Evolutionary conservation across 257 asterid genomes (phyloP).

Genomic region (Dorcoceras hygrometricum): DNA sequence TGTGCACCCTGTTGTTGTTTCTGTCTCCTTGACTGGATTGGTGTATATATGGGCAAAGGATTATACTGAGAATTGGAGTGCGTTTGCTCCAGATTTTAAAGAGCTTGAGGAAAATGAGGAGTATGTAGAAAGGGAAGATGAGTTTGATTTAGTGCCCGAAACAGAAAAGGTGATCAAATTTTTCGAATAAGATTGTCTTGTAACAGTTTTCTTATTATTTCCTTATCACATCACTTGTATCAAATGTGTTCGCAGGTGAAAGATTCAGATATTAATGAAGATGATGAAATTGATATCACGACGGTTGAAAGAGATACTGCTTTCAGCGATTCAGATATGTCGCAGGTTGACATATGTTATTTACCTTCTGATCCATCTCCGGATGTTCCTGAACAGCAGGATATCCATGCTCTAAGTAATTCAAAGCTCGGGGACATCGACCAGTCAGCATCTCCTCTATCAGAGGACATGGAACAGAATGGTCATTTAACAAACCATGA

Average conservation of each 20-base stretch:
- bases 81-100: conserved; percentile 92
- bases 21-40: conserved; percentile 82
- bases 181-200: background rate
- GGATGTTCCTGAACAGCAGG: conserved; percentile 71
- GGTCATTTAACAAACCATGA: conserved; percentile 57
- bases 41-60: conserved; percentile 98
- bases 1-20: conserved; percentile 73
- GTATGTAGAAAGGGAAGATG: conserved; percentile 90
- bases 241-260: conserved; percentile 50
- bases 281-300: conserved; percentile 70
- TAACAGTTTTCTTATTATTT: background rate
- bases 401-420: conserved; percentile 46
- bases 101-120: conserved; percentile 97
- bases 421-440: conserved; percentile 63
- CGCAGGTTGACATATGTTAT: conserved; percentile 70
- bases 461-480: conserved; percentile 71
- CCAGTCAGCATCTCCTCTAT: conserved; percentile 72
- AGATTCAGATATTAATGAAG: conserved; percentile 66
- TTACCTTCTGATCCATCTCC: conserved; percentile 79
- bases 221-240: conserved; percentile 16
- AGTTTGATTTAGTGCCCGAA: conserved; percentile 77
- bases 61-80: conserved; percentile 95
- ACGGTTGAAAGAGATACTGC: conserved; percentile 67
- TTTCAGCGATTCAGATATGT: conserved; percentile 87
- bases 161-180: conserved; percentile 51